Percentiles rank a stretch among this genome's conserved stretches.
These are phyloP conservation scores for Fusarium sp. DNA, from an alignment of 2,329 filamentous ascomycete genomes.

Conservation along the genomic window DNA sequence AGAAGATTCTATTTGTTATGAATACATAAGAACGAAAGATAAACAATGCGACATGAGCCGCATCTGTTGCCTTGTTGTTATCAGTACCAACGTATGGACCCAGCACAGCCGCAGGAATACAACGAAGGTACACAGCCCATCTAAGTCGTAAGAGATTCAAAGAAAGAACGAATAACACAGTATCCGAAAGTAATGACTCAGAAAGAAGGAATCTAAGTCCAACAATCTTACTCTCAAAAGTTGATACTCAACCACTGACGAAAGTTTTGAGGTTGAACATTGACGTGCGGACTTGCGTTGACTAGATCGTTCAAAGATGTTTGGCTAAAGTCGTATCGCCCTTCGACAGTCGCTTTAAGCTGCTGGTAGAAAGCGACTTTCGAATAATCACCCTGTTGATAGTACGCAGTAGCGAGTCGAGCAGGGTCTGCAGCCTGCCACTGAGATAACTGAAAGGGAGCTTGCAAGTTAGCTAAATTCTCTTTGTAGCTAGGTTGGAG, in stretches of 20 bases:
- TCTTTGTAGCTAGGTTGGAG: neutral
- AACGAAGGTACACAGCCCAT: neutral
- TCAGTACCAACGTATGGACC: constrained; percentile 6
- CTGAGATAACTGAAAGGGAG: constrained; percentile 54
- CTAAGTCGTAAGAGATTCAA: constrained; percentile 1
- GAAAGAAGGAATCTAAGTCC: neutral
- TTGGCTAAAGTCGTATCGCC: constrained; percentile 73
- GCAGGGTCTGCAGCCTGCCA: constrained; percentile 57
- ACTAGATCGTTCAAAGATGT: constrained; percentile 70
- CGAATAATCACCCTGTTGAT: constrained; percentile 61
- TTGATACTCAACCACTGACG: constrained; percentile 62
- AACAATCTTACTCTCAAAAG: neutral
- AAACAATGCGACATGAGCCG: constrained; percentile 15
- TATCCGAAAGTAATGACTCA: too few relatives aligned
- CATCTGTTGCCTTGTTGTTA: constrained; percentile 7
- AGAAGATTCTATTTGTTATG: neutral
- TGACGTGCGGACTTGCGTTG: constrained; percentile 51
- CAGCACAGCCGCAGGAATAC: constrained; percentile 13
- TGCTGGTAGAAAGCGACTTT: constrained; percentile 68
- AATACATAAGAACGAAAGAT: neutral
- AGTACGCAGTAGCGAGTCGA: constrained; percentile 57
- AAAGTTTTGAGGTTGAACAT: constrained; percentile 64
- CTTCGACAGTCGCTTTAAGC: constrained; percentile 75
- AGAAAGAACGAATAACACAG: neutral
- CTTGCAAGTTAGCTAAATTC: constrained; percentile 49